Conservation (phyloP, 129 eudicot species). For the Flaveria trinervia region DNA sequence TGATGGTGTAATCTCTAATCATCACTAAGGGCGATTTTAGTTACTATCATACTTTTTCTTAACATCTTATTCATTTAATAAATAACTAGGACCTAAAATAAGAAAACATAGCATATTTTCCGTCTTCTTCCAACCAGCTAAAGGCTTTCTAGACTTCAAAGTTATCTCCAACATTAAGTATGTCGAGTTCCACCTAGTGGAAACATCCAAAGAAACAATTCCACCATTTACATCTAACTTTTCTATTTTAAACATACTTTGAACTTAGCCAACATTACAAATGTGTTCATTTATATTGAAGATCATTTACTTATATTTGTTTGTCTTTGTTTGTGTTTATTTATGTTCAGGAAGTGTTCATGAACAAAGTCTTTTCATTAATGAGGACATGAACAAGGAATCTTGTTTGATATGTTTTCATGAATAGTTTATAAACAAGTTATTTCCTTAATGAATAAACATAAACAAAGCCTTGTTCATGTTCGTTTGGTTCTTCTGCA, state of each 20-base stretch:
- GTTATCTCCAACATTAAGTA: not conserved
- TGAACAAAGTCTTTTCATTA: too few species aligned
- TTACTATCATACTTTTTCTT: not conserved
- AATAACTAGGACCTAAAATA: not conserved
- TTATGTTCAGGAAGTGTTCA: too few species aligned
- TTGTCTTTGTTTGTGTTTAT: too few species aligned
- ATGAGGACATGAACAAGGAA: too few species aligned
- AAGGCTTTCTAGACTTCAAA: not conserved
- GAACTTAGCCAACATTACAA: not conserved
- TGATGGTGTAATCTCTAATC: not conserved
- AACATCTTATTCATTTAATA: not conserved
- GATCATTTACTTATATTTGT: too few species aligned
- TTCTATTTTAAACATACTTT: not conserved
- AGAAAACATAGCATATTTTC: not conserved
- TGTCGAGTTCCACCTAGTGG: not conserved
- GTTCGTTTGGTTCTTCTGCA: too few species aligned
- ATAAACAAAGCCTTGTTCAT: too few species aligned
- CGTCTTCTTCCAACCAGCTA: not conserved
- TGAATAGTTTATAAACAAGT: too few species aligned
- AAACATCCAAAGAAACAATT: constrained; percentile 2
- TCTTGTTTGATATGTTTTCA: too few species aligned
- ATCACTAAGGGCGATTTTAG: not conserved
- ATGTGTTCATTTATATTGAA: not conserved
- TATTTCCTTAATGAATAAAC: too few species aligned
- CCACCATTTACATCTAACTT: not conserved